Conservation (phyloP, 2,329 filamentous ascomycete species). For the Blastomyces gilchristii region DNA sequence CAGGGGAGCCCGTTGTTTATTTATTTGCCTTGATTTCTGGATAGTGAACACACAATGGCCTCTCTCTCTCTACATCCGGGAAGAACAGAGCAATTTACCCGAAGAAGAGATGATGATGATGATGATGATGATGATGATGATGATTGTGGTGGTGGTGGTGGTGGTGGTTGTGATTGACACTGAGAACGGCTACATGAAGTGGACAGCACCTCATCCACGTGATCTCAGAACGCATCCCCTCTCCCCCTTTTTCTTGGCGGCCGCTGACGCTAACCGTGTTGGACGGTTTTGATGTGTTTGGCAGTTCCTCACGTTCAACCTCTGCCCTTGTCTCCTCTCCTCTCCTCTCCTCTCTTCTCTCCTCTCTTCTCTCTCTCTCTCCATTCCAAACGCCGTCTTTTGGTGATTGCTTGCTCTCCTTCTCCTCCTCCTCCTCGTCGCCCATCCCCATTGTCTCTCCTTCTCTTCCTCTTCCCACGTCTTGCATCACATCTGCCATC, state of each 20-base stretch:
- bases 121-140: too few species aligned
- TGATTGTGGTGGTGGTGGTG: too few species aligned
- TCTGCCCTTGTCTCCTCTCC: not conserved
- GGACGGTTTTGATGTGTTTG: not conserved
- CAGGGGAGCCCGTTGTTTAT: too few species aligned
- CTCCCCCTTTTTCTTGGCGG: not conserved
- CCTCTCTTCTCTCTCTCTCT: not conserved
- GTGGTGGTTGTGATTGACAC: too few species aligned
- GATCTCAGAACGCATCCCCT: not conserved
- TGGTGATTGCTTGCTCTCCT: not conserved
- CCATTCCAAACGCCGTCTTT: not conserved
- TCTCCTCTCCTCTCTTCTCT: not conserved
- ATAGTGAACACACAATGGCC: too few species aligned
- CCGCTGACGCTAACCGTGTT: not conserved
- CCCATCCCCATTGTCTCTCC: not conserved
- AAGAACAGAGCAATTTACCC: too few species aligned
- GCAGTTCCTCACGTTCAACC: too few species aligned
- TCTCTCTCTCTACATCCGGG: too few species aligned
- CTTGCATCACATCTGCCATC: conserved; percentile 15
- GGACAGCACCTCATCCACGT: not conserved
- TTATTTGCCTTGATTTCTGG: too few species aligned
- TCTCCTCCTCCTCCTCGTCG: conserved; percentile 3
- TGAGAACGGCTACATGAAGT: too few species aligned
- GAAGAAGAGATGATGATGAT: too few species aligned
- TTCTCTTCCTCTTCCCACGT: not conserved